phyloP scores from a whole-genome alignment of 805 yeast species.

The Starmera amethionina region DNA sequence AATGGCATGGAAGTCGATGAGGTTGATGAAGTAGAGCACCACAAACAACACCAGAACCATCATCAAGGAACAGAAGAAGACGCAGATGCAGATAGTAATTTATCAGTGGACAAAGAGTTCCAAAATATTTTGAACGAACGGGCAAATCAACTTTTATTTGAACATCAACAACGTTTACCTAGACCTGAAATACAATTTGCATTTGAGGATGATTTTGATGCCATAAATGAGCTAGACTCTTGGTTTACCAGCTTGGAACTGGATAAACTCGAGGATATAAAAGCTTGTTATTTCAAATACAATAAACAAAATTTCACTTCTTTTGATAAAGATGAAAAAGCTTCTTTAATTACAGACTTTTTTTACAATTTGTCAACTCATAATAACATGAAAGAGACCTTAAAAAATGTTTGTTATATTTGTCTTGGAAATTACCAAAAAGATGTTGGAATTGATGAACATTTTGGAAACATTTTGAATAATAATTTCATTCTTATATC shows the following conservation, averaged over 20 bases:
- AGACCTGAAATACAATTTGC: constrained; percentile 36
- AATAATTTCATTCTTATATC: too few relatives aligned
- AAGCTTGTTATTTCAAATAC: too few relatives aligned
- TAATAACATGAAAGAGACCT: too few relatives aligned
- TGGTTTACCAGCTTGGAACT: constrained; percentile 28
- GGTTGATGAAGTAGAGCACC: constrained; percentile 33
- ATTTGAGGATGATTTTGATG: constrained; percentile 24
- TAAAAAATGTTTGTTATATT: too few relatives aligned
- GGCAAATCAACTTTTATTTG: constrained; percentile 22
- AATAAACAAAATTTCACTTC: too few relatives aligned
- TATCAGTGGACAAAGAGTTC: constrained; percentile 23
- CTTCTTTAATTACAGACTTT: too few relatives aligned
- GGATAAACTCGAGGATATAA: too few relatives aligned
- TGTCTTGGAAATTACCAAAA: too few relatives aligned
- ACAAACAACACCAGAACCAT: background rate
- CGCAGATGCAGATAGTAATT: constrained; percentile 10
- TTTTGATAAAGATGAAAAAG: too few relatives aligned
- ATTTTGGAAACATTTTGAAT: too few relatives aligned
- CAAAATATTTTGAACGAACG: constrained; percentile 24
- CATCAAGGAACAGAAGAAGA: background rate
- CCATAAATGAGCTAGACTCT: constrained; percentile 33
- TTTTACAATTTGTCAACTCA: too few relatives aligned
- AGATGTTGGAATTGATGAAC: too few relatives aligned
- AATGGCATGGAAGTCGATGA: constrained; percentile 31
- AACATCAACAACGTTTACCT: constrained; percentile 11